Evolutionary conservation across 352 stramenopile species (phyloP).

Genomic region (Pythium graminicola): DNA sequence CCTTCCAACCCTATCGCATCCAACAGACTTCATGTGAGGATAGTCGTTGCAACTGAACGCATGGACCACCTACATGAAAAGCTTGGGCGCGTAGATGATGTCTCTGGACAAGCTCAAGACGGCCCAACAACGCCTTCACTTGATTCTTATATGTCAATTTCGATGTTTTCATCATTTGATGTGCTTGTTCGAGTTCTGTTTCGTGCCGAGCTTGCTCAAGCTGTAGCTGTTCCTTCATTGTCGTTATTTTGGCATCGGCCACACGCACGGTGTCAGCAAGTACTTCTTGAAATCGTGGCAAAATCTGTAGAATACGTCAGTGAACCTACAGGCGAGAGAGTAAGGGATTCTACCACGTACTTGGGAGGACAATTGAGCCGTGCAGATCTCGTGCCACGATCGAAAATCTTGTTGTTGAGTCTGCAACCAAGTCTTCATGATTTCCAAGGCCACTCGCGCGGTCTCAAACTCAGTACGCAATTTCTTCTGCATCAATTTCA

Average conservation of each 20-base stretch:
- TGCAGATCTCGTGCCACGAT: conserved; percentile 9
- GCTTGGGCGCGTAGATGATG: neutral
- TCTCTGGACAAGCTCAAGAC: neutral
- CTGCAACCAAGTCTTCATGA: conserved; percentile 7
- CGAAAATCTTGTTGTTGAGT: conserved; percentile 3
- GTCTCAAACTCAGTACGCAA: neutral
- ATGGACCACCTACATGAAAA: conserved; percentile 8
- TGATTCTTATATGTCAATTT: neutral
- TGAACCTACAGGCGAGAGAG: neutral
- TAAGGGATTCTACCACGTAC: neutral
- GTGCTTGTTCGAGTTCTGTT: neutral
- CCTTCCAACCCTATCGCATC: conserved; percentile 39
- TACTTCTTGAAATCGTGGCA: neutral
- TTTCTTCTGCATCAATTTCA: neutral
- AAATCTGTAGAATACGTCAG: neutral
- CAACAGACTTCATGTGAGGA: neutral
- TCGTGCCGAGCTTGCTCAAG: neutral
- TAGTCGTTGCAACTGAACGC: no score
- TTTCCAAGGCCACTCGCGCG: neutral
- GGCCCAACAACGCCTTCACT: neutral
- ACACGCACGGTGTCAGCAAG: neutral
- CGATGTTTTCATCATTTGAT: neutral
- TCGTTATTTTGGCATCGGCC: conserved; percentile 1
- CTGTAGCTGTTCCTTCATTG: neutral
- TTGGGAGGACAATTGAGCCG: neutral